These are phyloP conservation scores for Malassezia arunalokei DNA, from an alignment of 1,284 basidiomycete species.

Conservation along the genomic window DNA sequence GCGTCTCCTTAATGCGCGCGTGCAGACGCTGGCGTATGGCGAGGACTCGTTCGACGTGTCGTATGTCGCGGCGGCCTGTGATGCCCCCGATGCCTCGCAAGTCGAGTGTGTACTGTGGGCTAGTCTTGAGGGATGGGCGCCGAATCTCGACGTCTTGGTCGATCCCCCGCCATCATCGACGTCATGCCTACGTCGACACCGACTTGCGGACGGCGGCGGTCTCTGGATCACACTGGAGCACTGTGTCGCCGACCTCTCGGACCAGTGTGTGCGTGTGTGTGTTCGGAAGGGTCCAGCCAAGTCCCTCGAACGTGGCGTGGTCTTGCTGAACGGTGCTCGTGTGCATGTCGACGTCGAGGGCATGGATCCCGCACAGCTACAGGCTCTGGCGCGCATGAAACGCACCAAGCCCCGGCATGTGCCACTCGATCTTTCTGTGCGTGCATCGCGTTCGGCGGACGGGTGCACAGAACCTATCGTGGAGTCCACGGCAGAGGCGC, in stretches of 20 bases:
- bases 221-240: constrained; percentile 93
- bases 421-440: constrained; percentile 59
- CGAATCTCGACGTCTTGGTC: constrained; percentile 73
- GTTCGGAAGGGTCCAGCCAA: constrained; percentile 57
- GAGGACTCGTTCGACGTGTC: constrained; percentile 78
- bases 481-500: neutral
- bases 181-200: constrained; percentile 72
- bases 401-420: constrained; percentile 72
- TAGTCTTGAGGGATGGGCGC: constrained; percentile 82
- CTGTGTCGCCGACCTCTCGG: constrained; percentile 61
- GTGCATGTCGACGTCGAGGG: constrained; percentile 82
- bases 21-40: constrained; percentile 66
- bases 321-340: constrained; percentile 80
- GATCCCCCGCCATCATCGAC: constrained; percentile 83
- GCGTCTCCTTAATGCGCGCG: constrained; percentile 64
- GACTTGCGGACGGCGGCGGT: constrained; percentile 72
- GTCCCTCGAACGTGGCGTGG: constrained; percentile 58
- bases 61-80: constrained; percentile 52
- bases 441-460: neutral
- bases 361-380: constrained; percentile 74
- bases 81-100: constrained; percentile 45
- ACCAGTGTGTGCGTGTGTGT: constrained; percentile 56
- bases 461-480: neutral
- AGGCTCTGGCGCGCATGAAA: constrained; percentile 68
- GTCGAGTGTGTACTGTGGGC: constrained; percentile 91